Conservation (phyloP, 306 rosid genomes). For the Echinosophora koreensis region DNA sequence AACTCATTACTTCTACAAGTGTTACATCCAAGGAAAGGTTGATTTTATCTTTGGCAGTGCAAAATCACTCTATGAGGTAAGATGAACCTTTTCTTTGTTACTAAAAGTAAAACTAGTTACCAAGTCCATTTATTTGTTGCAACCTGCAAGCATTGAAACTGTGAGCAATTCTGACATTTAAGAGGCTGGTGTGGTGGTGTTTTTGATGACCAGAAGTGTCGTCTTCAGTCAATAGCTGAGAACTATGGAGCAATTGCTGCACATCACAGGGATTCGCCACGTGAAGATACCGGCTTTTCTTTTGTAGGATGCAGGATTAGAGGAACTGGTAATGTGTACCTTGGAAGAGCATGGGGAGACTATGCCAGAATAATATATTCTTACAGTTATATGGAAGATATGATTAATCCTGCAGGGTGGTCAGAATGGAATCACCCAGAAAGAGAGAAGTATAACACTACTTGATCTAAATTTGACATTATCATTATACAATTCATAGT, state of each 20-base stretch:
- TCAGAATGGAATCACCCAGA: slow-evolving; percentile 77
- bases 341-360: slow-evolving; percentile 95
- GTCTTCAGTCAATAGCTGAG: slow-evolving; percentile 62
- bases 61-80: slow-evolving; percentile 80
- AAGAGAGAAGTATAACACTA: slow-evolving; percentile 62
- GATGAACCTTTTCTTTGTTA: neutral
- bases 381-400: slow-evolving; percentile 61
- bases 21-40: slow-evolving; percentile 74
- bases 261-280: slow-evolving; percentile 67
- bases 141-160: neutral
- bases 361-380: slow-evolving; percentile 82
- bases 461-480: slow-evolving; percentile 4
- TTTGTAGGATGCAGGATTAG: slow-evolving; percentile 70
- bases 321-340: slow-evolving; percentile 69
- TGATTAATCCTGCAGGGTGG: slow-evolving; percentile 78
- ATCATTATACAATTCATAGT: neutral
- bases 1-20: slow-evolving; percentile 71
- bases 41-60: slow-evolving; percentile 88
- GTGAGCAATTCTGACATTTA: slow-evolving; percentile 25
- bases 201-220: slow-evolving; percentile 64
- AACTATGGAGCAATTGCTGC: slow-evolving; percentile 89
- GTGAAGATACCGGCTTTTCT: slow-evolving; percentile 76
- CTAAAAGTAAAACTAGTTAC: neutral
- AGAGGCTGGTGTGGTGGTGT: slow-evolving; percentile 19
- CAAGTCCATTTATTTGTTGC: neutral